Evolutionary conservation across 2,329 filamentous ascomycete genomes (phyloP), one percentile per base, ranked within the genome.

Genomic region (Trichoderma guizhouense): DNA sequence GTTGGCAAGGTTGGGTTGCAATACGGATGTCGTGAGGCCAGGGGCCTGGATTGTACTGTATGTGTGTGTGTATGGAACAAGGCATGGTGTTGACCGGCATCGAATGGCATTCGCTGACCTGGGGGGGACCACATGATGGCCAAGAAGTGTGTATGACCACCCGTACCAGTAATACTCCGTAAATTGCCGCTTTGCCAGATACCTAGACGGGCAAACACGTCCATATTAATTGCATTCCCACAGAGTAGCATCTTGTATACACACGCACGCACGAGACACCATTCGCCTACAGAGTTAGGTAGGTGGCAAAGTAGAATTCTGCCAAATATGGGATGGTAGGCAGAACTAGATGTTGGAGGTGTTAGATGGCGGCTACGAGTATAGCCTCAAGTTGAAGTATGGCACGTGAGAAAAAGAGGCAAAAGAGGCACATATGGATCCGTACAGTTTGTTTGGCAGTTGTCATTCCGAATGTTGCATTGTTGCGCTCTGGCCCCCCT

Each of bases 141-240:
- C 55, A n/a, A n/a, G 15, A 6, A 39, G 36, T 39, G 55, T 60
- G 55, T 60, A 32, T 12, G 55, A 21, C 28, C 28, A 32, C 28
- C 55, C 28, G 28, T 21, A 24, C 43, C n/a, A 51, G 43, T 60
- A 57, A 66, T 66, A 66, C 63, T 66, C 63, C 63, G 63, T 57
- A 39, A 55, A 66, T 66, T 66, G 63, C 63, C 63, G 47, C 30
- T 32, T 21, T 51, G 30, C 43, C 47, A 57, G 39, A 65, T 66
- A 55, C 63, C 47, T 28, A 57, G 30, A 66, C 24, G 30, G 63
- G 63, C 21, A 66, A 39, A 11, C 47, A 53, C 43, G 30, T 55
- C 63, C 47, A 66, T 66, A 66, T 66, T 57, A 47, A 47, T n/a
- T 47, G 43, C 43, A n/a, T 47, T 47, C 18, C 18, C 43, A n/a